Conservation (phyloP, 495 filamentous ascomycete genomes). For the Penicillium ochrochloron region DNA sequence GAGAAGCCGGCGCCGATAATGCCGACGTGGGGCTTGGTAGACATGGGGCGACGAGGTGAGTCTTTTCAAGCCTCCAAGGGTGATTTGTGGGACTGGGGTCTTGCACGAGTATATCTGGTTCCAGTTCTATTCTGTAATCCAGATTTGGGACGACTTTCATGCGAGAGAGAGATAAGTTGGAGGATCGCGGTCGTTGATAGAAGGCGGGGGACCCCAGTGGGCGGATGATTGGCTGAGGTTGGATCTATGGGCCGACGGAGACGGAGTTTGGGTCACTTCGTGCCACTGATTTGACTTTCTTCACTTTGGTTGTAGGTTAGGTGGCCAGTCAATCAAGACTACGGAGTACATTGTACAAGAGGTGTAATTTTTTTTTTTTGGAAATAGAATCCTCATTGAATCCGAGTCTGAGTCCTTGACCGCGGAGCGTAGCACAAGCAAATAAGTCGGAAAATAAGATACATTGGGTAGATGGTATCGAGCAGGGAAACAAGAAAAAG, state of each 20-base stretch:
- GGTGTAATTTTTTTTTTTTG: background rate
- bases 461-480: slow-evolving; percentile 21
- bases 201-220: slow-evolving; percentile 18
- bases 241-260: background rate
- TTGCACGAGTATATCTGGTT: background rate
- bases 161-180: background rate
- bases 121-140: slow-evolving; percentile 6
- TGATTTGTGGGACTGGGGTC: background rate
- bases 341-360: background rate
- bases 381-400: background rate
- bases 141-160: background rate
- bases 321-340: background rate
- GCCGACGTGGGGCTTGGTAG: slow-evolving; percentile 59
- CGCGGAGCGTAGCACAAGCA: background rate
- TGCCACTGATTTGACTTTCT: too few relatives aligned
- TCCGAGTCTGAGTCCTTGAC: slow-evolving; percentile 1
- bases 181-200: slow-evolving; percentile 21
- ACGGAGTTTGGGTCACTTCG: background rate
- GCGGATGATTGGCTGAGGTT: slow-evolving; percentile 30
- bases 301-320: background rate
- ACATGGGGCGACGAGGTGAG: slow-evolving; percentile 26
- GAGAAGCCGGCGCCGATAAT: slow-evolving; percentile 86
- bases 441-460: slow-evolving; percentile 5
- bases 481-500: slow-evolving; percentile 4
- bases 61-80: too few relatives aligned